A percentile compares a stretch with the other conserved stretches of the same genome.
Evolutionary conservation across 768 basidiomycete species (phyloP).

Genomic region (Russula dissimulans): DNA sequence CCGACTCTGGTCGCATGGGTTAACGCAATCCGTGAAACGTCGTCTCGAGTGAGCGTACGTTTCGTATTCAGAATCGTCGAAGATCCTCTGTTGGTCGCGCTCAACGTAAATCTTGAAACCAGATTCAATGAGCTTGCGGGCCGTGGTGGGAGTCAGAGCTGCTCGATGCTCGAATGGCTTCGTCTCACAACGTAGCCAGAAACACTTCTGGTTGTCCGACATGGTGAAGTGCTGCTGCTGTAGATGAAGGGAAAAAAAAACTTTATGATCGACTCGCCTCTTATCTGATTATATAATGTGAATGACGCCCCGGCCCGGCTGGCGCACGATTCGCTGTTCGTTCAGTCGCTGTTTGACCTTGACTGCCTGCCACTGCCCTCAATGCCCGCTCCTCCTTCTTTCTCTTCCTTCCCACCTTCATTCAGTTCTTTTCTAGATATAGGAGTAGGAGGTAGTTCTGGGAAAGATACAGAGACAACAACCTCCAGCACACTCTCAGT

Average conservation of each 20-base stretch:
- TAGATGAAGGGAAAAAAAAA: background rate
- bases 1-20: constrained; percentile 54
- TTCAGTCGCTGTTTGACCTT: background rate
- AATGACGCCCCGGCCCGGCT: background rate
- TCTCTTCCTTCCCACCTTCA: constrained; percentile 53
- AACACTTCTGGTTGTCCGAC: constrained; percentile 35
- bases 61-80: constrained; percentile 88
- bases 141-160: constrained; percentile 85
- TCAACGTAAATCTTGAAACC: constrained; percentile 91
- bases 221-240: constrained; percentile 26
- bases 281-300: background rate
- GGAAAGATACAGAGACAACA: constrained; percentile 21
- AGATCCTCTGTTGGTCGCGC: constrained; percentile 88
- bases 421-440: constrained; percentile 64
- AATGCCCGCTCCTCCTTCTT: constrained; percentile 46
- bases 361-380: background rate
- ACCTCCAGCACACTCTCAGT: constrained; percentile 7
- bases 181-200: constrained; percentile 98
- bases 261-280: background rate
- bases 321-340: background rate
- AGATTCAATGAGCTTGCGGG: constrained; percentile 77
- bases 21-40: constrained; percentile 5
- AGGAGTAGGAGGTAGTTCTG: constrained; percentile 32
- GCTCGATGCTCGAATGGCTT: constrained; percentile 91
- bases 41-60: constrained; percentile 46